A percentile compares a stretch with the other conserved stretches of the same genome.
These are phyloP conservation scores for Apiospora koreana DNA, from an alignment of 2,329 filamentous ascomycete species.

Conservation along the genomic window DNA sequence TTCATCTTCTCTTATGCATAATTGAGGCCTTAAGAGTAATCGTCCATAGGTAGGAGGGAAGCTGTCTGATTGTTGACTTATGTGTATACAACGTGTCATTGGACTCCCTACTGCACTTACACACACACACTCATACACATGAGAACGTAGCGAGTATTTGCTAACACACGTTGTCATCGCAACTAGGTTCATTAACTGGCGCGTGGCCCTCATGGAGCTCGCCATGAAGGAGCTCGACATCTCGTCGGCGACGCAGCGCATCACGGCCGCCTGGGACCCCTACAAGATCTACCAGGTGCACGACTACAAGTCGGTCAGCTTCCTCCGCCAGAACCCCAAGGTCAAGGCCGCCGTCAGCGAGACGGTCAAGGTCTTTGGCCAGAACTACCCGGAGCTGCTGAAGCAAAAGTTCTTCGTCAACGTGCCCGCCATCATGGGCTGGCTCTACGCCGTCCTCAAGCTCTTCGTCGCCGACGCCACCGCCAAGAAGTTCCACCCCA, in stretches of 20 bases:
- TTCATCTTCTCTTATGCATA: too few species aligned
- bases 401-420: slow-evolving; percentile 96
- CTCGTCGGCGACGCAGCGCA: slow-evolving; percentile 65
- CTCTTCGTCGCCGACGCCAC: slow-evolving; percentile 73
- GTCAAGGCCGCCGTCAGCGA: slow-evolving; percentile 77
- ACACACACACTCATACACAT: too few species aligned
- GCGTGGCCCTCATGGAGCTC: slow-evolving; percentile 87
- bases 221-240: slow-evolving; percentile 76
- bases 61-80: too few species aligned
- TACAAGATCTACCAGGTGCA: slow-evolving; percentile 93
- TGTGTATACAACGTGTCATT: too few species aligned
- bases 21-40: too few species aligned
- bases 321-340: slow-evolving; percentile 76
- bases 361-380: slow-evolving; percentile 79
- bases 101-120: slow-evolving; percentile 8
- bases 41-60: too few species aligned
- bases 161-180: slow-evolving; percentile 5
- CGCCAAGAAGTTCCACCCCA: slow-evolving; percentile 77
- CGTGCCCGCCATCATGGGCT: slow-evolving; percentile 88
- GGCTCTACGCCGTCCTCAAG: slow-evolving; percentile 77
- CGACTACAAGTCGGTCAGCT: slow-evolving; percentile 87
- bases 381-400: slow-evolving; percentile 86
- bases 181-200: slow-evolving; percentile 82
- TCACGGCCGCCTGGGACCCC: slow-evolving; percentile 75
- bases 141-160: too few species aligned